Percentiles rank a stretch among this genome's conserved stretches.
Conservation (phyloP, 352 stramenopile species). For the Elongisporangium senticosum region DNA sequence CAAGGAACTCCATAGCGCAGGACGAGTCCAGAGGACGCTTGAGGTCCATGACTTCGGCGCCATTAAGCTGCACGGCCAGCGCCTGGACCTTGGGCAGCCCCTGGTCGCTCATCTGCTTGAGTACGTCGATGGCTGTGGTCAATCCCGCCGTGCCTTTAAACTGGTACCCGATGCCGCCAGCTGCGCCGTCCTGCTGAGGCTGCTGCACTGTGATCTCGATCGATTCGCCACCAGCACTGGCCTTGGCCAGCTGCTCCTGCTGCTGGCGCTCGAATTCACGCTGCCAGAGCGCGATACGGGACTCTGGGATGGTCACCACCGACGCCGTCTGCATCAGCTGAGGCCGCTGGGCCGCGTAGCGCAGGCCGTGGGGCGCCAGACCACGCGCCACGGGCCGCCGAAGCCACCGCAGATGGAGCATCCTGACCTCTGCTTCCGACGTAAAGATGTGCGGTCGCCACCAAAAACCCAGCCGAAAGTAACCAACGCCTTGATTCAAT, state of each 20-base stretch:
- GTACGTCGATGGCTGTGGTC: constrained; percentile 53
- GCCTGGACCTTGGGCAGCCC: constrained; percentile 56
- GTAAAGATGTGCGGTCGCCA: no score
- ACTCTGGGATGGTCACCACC: constrained; percentile 31
- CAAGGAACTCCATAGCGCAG: constrained; percentile 48
- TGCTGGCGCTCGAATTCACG: constrained; percentile 48
- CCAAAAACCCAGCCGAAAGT: no score
- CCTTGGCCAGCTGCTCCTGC: constrained; percentile 6
- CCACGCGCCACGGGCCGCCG: no score
- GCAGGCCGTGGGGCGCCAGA: not conserved
- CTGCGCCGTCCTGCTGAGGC: constrained; percentile 9
- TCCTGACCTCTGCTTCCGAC: no score
- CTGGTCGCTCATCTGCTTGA: constrained; percentile 47
- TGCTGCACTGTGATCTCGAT: constrained; percentile 44
- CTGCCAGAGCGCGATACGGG: constrained; percentile 46
- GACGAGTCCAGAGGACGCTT: constrained; percentile 37
- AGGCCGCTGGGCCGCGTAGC: not conserved
- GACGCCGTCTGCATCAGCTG: constrained; percentile 6
- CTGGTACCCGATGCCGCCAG: constrained; percentile 13
- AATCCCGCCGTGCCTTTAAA: constrained; percentile 39
- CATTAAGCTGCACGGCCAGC: constrained; percentile 39
- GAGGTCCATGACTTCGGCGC: constrained; percentile 46
- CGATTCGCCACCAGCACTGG: constrained; percentile 14
- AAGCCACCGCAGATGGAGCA: no score
- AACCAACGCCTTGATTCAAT: no score